phyloP scores from a whole-genome alignment of 495 filamentous ascomycete species.

The Aspergillus incahuasiensis region DNA sequence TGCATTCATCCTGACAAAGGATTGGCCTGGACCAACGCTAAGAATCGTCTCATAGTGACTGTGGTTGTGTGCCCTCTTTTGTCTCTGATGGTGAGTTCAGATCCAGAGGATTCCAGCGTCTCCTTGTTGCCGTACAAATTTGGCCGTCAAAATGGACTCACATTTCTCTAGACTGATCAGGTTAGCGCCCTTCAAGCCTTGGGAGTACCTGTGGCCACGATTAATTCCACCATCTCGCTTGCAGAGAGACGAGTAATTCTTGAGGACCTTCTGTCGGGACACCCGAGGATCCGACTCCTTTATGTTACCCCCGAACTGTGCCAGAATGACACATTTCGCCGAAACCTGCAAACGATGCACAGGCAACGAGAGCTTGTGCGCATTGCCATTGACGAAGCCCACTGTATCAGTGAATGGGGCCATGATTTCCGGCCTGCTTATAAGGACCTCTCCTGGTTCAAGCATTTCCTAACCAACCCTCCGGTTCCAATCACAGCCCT shows the following conservation, averaged over 20 bases:
- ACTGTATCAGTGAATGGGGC: slow-evolving; percentile 97
- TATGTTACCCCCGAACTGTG: slow-evolving; percentile 94
- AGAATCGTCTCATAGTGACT: slow-evolving; percentile 53
- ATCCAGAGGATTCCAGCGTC: not conserved
- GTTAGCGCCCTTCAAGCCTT: slow-evolving; percentile 71
- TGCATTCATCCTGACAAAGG: slow-evolving; percentile 22
- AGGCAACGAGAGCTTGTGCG: slow-evolving; percentile 76
- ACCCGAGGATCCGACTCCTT: slow-evolving; percentile 76
- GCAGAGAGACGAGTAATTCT: slow-evolving; percentile 63
- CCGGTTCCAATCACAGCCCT: slow-evolving; percentile 84
- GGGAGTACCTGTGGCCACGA: slow-evolving; percentile 73
- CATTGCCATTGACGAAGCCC: slow-evolving; percentile 89
- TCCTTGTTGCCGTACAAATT: not conserved
- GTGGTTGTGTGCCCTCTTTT: slow-evolving; percentile 88
- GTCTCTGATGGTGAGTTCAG: slow-evolving; percentile 71
- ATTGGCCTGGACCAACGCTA: slow-evolving; percentile 1
- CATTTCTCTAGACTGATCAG: slow-evolving; percentile 68
- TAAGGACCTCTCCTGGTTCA: slow-evolving; percentile 85
- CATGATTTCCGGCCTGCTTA: slow-evolving; percentile 96
- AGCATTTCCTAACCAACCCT: slow-evolving; percentile 66
- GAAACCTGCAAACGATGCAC: slow-evolving; percentile 67
- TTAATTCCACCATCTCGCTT: slow-evolving; percentile 73
- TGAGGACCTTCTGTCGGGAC: slow-evolving; percentile 77
- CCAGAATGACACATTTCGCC: slow-evolving; percentile 70
- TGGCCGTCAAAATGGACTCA: not conserved